Conservation (phyloP, 352 stramenopile species). For the Globisporangium abappressorium region DNA sequence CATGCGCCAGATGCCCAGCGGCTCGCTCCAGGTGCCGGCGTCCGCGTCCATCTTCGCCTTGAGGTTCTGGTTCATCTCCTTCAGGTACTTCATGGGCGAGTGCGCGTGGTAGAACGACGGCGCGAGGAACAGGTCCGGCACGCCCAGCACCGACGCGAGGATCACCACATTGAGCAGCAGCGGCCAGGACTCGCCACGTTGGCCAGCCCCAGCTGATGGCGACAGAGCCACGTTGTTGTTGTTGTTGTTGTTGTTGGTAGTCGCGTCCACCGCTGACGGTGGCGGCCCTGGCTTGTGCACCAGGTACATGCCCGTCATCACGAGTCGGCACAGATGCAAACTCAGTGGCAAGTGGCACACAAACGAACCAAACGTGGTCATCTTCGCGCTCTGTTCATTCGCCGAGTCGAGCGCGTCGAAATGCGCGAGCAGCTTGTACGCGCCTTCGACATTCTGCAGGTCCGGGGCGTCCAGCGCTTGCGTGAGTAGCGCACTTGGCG, state of each 20-base stretch:
- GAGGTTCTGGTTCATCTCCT: conserved; percentile 77
- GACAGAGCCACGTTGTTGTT: background rate
- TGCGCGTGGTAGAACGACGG: conserved; percentile 78
- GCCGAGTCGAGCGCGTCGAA: conserved; percentile 68
- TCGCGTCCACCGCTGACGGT: background rate
- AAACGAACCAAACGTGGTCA: conserved; percentile 78
- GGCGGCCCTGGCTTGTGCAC: conserved; percentile 23
- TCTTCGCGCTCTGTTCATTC: conserved; percentile 48
- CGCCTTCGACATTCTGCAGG: conserved; percentile 63
- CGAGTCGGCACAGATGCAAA: conserved; percentile 66
- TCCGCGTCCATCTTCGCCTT: conserved; percentile 68
- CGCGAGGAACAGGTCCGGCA: conserved; percentile 70
- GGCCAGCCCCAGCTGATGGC: background rate
- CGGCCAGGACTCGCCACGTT: conserved; percentile 27
- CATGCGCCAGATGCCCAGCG: conserved; percentile 66
- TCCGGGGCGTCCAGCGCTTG: conserved; percentile 70
- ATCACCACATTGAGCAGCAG: conserved; percentile 62
- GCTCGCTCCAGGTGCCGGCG: conserved; percentile 68
- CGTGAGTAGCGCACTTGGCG: conserved; percentile 60
- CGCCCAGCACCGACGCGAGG: conserved; percentile 58
- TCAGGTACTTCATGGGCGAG: conserved; percentile 58
- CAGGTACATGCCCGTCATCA: conserved; percentile 62
- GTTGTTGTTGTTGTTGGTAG: background rate
- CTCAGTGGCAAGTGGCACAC: conserved; percentile 76
- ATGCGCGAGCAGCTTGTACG: conserved; percentile 70